Evolutionary conservation across 106 monocot species (phyloP), one percentile per base, ranked within the genome.

Genomic region (Xerophyta viscosa): DNA sequence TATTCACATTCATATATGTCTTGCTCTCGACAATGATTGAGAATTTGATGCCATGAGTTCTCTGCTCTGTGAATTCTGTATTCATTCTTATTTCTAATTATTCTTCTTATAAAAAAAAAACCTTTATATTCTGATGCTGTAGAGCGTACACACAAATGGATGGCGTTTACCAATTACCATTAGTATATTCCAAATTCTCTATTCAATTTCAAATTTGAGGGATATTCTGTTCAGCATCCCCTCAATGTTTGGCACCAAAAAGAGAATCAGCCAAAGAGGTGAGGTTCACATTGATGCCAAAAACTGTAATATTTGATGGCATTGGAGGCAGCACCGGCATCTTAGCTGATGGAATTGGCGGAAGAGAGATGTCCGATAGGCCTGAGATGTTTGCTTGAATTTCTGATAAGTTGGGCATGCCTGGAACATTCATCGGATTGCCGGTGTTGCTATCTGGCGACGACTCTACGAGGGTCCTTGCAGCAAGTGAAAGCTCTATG

Each of bases 311-410:
- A 13, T 52, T 52, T 4, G 4, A 14, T n/a, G 27, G 27, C 15
- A 17, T 17, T n/a, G 52, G n/a, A 14, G 29, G 29, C 29, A 52
- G 29, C 12, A 14, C 29, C 0, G 52, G 52, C 4, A 52, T 4
- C 28, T 52, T 52, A 15, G 52, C 9, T 27, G 52, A 52, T n/a
- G 52, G 52, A 7, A 52, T 27, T 2, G 52, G 52, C 5, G 52
- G 52, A 1, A 52, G 18, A 27, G 52, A 5, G 28, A 52, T 17
- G 28, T 52, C 52, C n/a, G 52, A 27, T 29, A 29, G 26, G 9
- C 27, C 29, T 27, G 27, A 29, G n/a, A 39, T 10, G 6, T 39
- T 39, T 39, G 39, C 39, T 52, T 29, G 29, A 27, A 29, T 11
- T 29, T 52, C 39, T 29, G 52, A 29, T 52, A 52, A 14, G n/a